Evolutionary conservation across 1,284 basidiomycete species (phyloP), one percentile per base, ranked within the genome.

Genomic region (Trametes polyzona): DNA sequence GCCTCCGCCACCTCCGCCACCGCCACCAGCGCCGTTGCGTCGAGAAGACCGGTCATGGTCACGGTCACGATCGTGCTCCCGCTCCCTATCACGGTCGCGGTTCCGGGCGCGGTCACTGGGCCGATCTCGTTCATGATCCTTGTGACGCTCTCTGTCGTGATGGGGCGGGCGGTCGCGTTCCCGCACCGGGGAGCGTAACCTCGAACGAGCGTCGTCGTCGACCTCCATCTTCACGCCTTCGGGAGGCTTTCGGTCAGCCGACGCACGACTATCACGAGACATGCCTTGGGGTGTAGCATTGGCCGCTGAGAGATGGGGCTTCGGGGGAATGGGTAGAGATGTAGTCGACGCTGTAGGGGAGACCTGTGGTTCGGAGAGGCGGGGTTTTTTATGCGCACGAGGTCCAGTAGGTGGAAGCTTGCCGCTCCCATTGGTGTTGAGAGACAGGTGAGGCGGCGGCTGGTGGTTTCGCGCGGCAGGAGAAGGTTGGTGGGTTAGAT

Each of bases 371-470:
- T 88, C 86, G 9, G 84, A 83, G 6, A 90, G 74, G 11, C 89
- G 84, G 16, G 84, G 83, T 67, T 87, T 88, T 76, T 91, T 92
- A 71, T 88, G 79, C 17, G 88, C 88, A 47, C 90, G 82, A 2
- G 90, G 90, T 16, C 83, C 90, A 4, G 88, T 92, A 0, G 90
- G 90, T 10, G 83, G 84, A 3, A 76, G 76, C 69, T 84, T 88
- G n/a, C 74, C 69, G 29, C 73, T 59, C 16, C 76, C 74, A 51
- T 71, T 74, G 12, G 65, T 21, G 27, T n/a, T 29, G 2, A 59
- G 37, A 1, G 58, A 30, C n/a, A 65, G 50, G 36, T 67, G 67
- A 12, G 67, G 63, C 6, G 69, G 67, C 6, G 55, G 53, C 19
- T 70, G 64, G 61, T 63, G 76, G 69, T 65, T 79, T 73, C 53